Percentiles rank a stretch among this genome's conserved stretches.
phyloP scores from a whole-genome alignment of 495 filamentous ascomycete genomes.

The Tetracladium marchalianum region DNA sequence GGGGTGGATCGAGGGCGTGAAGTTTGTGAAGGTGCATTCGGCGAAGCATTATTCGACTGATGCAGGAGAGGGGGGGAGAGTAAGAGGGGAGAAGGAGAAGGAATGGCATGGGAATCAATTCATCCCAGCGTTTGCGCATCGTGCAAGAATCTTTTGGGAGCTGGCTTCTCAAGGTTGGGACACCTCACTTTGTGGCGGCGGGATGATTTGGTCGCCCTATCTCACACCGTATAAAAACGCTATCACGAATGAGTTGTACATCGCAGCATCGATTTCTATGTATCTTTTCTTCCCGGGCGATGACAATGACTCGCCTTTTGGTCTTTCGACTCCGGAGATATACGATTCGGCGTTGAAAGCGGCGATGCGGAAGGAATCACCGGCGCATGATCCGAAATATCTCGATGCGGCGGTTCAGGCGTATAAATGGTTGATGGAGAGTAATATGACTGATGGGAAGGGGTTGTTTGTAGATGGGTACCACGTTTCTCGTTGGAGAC shows the following conservation, averaged over 20 bases:
- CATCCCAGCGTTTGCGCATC: conserved; percentile 70
- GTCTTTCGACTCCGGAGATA: background rate
- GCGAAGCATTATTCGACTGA: conserved; percentile 9
- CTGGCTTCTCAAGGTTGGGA: conserved; percentile 76
- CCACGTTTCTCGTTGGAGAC: conserved; percentile 63
- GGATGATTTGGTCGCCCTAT: conserved; percentile 87
- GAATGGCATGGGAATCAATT: conserved; percentile 72
- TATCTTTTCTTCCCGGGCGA: conserved; percentile 87
- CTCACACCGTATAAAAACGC: conserved; percentile 90
- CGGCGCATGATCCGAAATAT: conserved; percentile 53
- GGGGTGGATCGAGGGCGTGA: conserved; percentile 77
- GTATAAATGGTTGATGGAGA: conserved; percentile 68
- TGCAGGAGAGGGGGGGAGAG: background rate
- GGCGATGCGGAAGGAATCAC: background rate
- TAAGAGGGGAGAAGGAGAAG: conserved; percentile 12
- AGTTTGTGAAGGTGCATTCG: conserved; percentile 57
- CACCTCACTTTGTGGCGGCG: conserved; percentile 68
- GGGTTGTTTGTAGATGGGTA: conserved; percentile 86
- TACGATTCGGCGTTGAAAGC: background rate
- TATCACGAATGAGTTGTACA: conserved; percentile 89
- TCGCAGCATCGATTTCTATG: conserved; percentile 78
- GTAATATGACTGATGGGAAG: conserved; percentile 71
- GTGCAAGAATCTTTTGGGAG: conserved; percentile 84
- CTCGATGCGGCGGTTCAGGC: conserved; percentile 63
- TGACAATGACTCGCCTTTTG: conserved; percentile 57